Evolutionary conservation across 768 basidiomycete species (phyloP), one percentile per base, ranked within the genome.

Genomic region (Psilocybe cubensis): DNA sequence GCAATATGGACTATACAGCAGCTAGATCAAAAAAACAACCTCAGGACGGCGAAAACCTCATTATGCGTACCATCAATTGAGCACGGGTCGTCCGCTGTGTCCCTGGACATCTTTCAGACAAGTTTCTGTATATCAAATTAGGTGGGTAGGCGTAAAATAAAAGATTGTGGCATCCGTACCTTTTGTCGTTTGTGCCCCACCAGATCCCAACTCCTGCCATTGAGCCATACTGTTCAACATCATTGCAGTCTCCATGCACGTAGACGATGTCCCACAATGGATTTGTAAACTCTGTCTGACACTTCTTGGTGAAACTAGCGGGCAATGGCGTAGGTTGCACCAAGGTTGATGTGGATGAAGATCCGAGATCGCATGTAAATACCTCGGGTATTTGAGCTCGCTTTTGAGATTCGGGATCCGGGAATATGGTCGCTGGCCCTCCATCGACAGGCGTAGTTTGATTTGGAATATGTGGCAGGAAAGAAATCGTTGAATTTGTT

Each of bases 71-170:
- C 52, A 94, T 84, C 24, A 96, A 78, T 68, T 97, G 95, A 8
- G 93, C 94, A 28, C 93, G 76, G 56, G 93, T 93, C 66, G 92
- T 94, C 1, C 92, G 92, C 66, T 94, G 92, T 52, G 74, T 80
- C 4, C 91, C 92, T 2, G 89, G 89, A 68, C 88, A 91, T 38
- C 91, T 80, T 68, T 95, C 94, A 1, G 86, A 79, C 3, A 94
- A 65, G 63, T 96, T 96, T 51, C 93, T 95, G 54, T 23, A 44
- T 31, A 18, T 20, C n/a, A 24, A 27, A 35, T 38, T 14, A 3
- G 14, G n/a, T 1, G 8, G 8, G 31, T 14, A 11, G 35, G 14
- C 5, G 35, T n/a, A n/a, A 38, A 1, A 14, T n/a, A 38, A 38
- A 1, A 38, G n/a, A 38, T 17, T 5, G 14, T 17, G 1, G 14